phyloP scores from a whole-genome alignment of 108 stramenopile species.

The Skeletonema menzelii region DNA sequence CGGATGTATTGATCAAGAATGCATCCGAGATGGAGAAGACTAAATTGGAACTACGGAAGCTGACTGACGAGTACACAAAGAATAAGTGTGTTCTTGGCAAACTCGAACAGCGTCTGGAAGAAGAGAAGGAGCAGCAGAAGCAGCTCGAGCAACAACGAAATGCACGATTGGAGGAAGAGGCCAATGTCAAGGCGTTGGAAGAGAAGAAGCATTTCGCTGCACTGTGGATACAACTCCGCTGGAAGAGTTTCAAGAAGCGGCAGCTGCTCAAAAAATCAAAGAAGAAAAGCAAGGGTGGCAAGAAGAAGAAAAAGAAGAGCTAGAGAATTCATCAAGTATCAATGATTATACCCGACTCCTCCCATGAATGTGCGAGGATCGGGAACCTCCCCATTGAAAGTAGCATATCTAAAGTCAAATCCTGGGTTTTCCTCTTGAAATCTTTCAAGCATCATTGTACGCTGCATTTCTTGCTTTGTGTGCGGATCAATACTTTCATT shows the following conservation, averaged over 20 bases:
- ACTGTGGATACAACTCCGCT: conserved; percentile 35
- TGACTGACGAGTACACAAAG: conserved; percentile 6
- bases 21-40: neutral
- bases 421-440: conserved; percentile 96
- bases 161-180: neutral
- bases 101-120: conserved; percentile 4
- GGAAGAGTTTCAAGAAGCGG: conserved; percentile 27
- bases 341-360: conserved; percentile 75
- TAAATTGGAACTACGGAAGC: neutral
- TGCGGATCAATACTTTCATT: conserved; percentile 55
- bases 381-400: conserved; percentile 95
- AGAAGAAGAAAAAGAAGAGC: conserved; percentile 9
- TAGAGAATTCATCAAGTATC: neutral
- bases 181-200: neutral
- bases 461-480: conserved; percentile 82
- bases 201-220: conserved; percentile 28
- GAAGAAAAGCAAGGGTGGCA: conserved; percentile 4
- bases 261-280: conserved; percentile 1
- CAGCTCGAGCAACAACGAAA: neutral
- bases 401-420: conserved; percentile 96
- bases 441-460: conserved; percentile 91
- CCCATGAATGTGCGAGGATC: conserved; percentile 97
- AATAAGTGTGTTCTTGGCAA: neutral
- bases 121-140: conserved; percentile 9
- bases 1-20: neutral